A percentile compares a stretch with the other conserved stretches of the same genome.
Conservation (phyloP, 148 eudicot species). For the Dianthus caryophyllus region DNA sequence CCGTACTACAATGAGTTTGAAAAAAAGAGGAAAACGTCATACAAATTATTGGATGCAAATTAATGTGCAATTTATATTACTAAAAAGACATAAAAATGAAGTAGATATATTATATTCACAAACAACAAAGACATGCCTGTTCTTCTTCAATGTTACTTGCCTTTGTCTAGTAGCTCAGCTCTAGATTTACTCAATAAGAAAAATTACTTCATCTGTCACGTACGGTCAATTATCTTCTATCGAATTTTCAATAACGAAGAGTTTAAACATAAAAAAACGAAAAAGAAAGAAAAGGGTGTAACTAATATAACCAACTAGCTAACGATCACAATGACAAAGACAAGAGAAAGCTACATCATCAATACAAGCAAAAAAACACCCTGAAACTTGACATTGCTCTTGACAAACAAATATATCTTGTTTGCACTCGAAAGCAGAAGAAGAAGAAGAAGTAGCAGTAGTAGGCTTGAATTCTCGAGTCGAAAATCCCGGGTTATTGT, state of each 20-base stretch:
- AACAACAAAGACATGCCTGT: background rate
- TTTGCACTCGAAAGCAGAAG: slow-evolving; percentile 21
- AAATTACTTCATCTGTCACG: no score
- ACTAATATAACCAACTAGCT: background rate
- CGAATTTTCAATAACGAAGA: background rate
- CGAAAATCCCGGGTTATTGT: background rate
- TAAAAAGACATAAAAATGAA: slow-evolving; percentile 1
- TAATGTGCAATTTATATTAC: background rate
- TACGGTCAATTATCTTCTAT: no score
- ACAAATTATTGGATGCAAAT: no score
- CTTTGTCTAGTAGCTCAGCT: no score
- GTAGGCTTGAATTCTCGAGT: background rate
- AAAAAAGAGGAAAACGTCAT: no score
- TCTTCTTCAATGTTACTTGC: no score
- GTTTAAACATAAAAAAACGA: no score
- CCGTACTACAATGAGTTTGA: no score
- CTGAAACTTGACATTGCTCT: slow-evolving; percentile 12
- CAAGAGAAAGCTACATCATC: slow-evolving; percentile 33
- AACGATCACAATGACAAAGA: slow-evolving; percentile 26
- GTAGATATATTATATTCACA: slow-evolving; percentile 2
- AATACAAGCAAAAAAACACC: slow-evolving; percentile 27
- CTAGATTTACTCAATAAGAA: no score
- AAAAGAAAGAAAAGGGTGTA: no score
- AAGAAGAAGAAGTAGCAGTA: no score
- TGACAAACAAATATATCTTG: slow-evolving; percentile 15